Percentiles rank a stretch among this genome's conserved stretches.
Evolutionary conservation across 768 basidiomycete genomes (phyloP).

Genomic region (Phaeotremella fagi): DNA sequence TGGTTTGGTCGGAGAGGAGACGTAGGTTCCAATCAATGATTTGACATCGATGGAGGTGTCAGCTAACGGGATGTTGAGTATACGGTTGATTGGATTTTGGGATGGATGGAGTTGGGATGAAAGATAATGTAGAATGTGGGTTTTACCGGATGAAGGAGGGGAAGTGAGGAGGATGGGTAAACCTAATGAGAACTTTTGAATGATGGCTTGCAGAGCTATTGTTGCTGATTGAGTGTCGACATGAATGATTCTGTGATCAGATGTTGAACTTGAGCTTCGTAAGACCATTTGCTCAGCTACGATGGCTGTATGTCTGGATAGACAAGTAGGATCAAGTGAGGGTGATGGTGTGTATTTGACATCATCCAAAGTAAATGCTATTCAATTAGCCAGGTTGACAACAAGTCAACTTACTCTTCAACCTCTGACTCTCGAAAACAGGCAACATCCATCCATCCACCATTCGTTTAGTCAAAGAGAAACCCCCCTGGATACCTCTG

Average conservation of each 20-base stretch:
- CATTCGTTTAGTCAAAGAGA: slow-evolving; percentile 31
- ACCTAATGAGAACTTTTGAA: slow-evolving; percentile 61
- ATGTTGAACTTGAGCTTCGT: slow-evolving; percentile 18
- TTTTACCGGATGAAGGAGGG: slow-evolving; percentile 81
- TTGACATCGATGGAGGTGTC: slow-evolving; percentile 94
- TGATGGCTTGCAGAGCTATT: slow-evolving; percentile 60
- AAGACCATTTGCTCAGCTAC: slow-evolving; percentile 50
- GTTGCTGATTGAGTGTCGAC: slow-evolving; percentile 64
- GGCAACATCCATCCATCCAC: slow-evolving; percentile 82
- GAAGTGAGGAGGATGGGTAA: slow-evolving; percentile 79
- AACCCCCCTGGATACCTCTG: slow-evolving; percentile 6
- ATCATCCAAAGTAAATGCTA: too few relatives aligned
- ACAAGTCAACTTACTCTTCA: slow-evolving; percentile 44
- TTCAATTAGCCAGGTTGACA: slow-evolving; percentile 49
- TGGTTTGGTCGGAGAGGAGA: slow-evolving; percentile 74
- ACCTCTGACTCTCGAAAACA: slow-evolving; percentile 61
- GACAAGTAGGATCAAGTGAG: slow-evolving; percentile 55
- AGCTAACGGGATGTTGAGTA: slow-evolving; percentile 82
- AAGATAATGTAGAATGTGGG: slow-evolving; percentile 70
- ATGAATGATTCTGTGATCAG: slow-evolving; percentile 29
- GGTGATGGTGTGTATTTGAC: too few relatives aligned
- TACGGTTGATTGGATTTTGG: slow-evolving; percentile 56
- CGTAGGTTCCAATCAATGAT: slow-evolving; percentile 84
- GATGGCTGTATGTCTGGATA: slow-evolving; percentile 40
- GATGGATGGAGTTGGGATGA: slow-evolving; percentile 61